Evolutionary conservation across 192 early-diverging fungal genomes (phyloP).

Genomic region (Dispira parvispora): DNA sequence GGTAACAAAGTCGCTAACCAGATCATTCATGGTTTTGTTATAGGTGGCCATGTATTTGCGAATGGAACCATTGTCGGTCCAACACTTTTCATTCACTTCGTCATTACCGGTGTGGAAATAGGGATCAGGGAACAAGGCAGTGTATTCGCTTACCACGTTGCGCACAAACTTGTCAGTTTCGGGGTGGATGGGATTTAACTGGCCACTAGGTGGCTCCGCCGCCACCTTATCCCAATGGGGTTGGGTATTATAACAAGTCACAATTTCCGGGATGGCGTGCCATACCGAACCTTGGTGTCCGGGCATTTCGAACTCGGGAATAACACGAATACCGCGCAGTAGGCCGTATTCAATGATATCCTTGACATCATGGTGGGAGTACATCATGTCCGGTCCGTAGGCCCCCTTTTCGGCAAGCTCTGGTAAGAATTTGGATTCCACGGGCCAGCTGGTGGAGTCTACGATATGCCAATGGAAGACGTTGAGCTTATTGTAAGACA

Average conservation of each 20-base stretch:
- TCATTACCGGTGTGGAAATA: constrained; percentile 63
- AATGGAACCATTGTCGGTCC: constrained; percentile 33
- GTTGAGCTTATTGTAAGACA: constrained; percentile 59
- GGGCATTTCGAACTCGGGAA: constrained; percentile 85
- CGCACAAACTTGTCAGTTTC: constrained; percentile 45
- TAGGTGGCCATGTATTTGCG: constrained; percentile 20
- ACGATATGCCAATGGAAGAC: constrained; percentile 68
- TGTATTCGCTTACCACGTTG: constrained; percentile 46
- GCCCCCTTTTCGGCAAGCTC: constrained; percentile 43
- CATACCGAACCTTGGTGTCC: constrained; percentile 47
- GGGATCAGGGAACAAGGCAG: constrained; percentile 47
- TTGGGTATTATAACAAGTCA: constrained; percentile 39
- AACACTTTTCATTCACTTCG: constrained; percentile 58
- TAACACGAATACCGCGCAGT: constrained; percentile 66
- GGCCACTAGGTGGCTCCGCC: constrained; percentile 63
- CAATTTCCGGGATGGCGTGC: constrained; percentile 33
- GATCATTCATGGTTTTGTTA: constrained; percentile 18
- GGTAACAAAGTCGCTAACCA: constrained; percentile 32
- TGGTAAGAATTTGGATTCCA: constrained; percentile 41
- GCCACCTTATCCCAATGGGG: constrained; percentile 44
- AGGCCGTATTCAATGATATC: constrained; percentile 54
- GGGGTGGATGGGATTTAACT: constrained; percentile 51
- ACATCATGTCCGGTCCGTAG: constrained; percentile 42
- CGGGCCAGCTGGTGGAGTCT: constrained; percentile 54
- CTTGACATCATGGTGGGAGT: constrained; percentile 53